Evolutionary conservation across 23 red algal species (phyloP).

Genomic region (Gracilaria gracilis): DNA sequence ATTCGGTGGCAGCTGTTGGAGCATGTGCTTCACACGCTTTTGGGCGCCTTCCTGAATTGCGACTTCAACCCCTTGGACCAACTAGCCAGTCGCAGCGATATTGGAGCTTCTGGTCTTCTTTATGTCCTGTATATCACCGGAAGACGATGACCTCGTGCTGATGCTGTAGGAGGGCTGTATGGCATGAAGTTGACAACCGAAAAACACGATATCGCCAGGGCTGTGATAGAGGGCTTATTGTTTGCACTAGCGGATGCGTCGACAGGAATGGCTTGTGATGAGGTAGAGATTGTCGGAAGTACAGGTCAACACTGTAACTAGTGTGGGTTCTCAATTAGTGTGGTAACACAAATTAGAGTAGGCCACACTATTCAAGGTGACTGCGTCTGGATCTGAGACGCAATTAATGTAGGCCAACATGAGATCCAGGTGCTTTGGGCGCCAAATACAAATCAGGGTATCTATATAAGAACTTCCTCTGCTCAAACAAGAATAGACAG

Average conservation of each 20-base stretch:
- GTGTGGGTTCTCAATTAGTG: no score
- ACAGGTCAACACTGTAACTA: no score
- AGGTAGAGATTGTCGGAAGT: conserved; percentile 52
- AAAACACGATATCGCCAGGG: conserved; percentile 46
- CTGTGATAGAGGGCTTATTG: conserved; percentile 53
- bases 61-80: not conserved
- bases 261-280: not conserved
- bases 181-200: conserved; percentile 11
- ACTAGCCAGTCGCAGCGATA: conserved; percentile 14
- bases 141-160: conserved; percentile 56
- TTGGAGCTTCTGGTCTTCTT: conserved; percentile 50
- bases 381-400: no score
- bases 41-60: conserved; percentile 16
- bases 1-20: conserved; percentile 36
- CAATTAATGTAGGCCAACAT: no score
- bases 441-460: no score
- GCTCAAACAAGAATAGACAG: no score
- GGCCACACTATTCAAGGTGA: no score
- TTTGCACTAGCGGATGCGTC: conserved; percentile 49
- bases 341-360: no score
- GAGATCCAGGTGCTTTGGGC: no score
- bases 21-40: conserved; percentile 18
- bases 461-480: no score
- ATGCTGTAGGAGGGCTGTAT: conserved; percentile 19
- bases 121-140: conserved; percentile 55